Evolutionary conservation across 192 early-diverging fungal species (phyloP), one percentile per base, ranked within the genome.

Genomic region (Backusella westeae): DNA sequence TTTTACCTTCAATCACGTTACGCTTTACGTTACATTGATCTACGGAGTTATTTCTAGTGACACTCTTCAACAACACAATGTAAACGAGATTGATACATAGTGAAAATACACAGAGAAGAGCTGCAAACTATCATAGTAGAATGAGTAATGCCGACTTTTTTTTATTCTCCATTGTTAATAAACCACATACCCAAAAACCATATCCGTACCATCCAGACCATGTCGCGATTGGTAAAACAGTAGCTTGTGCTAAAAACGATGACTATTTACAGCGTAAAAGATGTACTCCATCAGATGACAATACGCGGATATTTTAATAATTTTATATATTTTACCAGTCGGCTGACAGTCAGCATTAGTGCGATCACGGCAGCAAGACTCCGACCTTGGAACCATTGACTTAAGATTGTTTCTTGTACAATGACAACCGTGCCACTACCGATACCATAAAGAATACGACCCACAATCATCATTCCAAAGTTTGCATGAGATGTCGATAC

Each of bases 371-470:
- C 82, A 6, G 91, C 90, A 26, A 93, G 82, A 0, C 90, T 86
- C 68, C 86, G 85, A 72, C 92, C 91, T n/a, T 83, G 85, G 77
- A 94, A 94, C 85, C 91, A 93, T 84, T 91, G 90, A 17, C 90
- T 88, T 34, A 92, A 84, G 6, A 94, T 94, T 5, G 91, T 94
- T 70, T 94, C 91, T 80, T 94, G 93, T 23, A 92, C 89, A 38
- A 92, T 91, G 0, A 89, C 87, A 38, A 94, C 89, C n/a, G 91
- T 87, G 2, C 90, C 91, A 32, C 88, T 90, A 17, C 93, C 93
- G 6, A 93, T 85, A 15, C 93, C 91, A 71, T 81, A 90, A 35
- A 89, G 83, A 23, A 84, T 80, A 38, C 84, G 82, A 9, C 86
- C 86, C 7, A 77, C 68, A 15, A 90, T 83, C 90, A 91, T 91